Percentiles rank a stretch among this genome's conserved stretches.
These are phyloP conservation scores for Phellinidium pouzarii DNA, from an alignment of 1,284 basidiomycete genomes.

Conservation along the genomic window DNA sequence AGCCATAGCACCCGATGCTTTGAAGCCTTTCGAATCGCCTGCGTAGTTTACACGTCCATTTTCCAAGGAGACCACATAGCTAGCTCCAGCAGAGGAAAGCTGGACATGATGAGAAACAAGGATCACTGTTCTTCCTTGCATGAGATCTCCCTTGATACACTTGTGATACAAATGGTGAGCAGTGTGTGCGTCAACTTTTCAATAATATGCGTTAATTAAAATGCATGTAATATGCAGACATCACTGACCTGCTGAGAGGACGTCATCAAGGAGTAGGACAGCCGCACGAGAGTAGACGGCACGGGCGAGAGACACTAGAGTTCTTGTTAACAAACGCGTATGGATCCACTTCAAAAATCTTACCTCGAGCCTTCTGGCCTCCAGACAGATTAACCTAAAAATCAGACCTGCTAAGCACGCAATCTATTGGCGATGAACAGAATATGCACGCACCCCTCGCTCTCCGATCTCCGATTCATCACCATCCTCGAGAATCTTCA, in stretches of 20 bases:
- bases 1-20: slow-evolving; percentile 56
- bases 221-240: neutral
- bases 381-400: slow-evolving; percentile 80
- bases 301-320: slow-evolving; percentile 73
- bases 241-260: slow-evolving; percentile 58
- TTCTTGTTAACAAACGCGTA: neutral
- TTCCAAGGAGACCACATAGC: slow-evolving; percentile 75
- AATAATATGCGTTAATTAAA: slow-evolving; percentile 14
- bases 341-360: slow-evolving; percentile 15
- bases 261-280: slow-evolving; percentile 84
- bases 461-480: slow-evolving; percentile 91
- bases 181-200: slow-evolving; percentile 78
- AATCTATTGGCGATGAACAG: slow-evolving; percentile 2
- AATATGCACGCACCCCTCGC: slow-evolving; percentile 51
- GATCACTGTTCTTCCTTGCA: slow-evolving; percentile 73
- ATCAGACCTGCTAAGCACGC: neutral
- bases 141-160: slow-evolving; percentile 81
- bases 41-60: slow-evolving; percentile 78
- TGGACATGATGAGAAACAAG: slow-evolving; percentile 91
- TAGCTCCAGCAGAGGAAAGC: slow-evolving; percentile 63
- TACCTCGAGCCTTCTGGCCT: slow-evolving; percentile 90
- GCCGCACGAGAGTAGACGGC: slow-evolving; percentile 92
- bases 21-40: slow-evolving; percentile 64
- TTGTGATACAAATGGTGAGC: slow-evolving; percentile 78
- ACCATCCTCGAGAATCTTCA: slow-evolving; percentile 90